Conservation (phyloP, 2,329 filamentous ascomycete species). For the Ophiocordyceps robertsii region DNA sequence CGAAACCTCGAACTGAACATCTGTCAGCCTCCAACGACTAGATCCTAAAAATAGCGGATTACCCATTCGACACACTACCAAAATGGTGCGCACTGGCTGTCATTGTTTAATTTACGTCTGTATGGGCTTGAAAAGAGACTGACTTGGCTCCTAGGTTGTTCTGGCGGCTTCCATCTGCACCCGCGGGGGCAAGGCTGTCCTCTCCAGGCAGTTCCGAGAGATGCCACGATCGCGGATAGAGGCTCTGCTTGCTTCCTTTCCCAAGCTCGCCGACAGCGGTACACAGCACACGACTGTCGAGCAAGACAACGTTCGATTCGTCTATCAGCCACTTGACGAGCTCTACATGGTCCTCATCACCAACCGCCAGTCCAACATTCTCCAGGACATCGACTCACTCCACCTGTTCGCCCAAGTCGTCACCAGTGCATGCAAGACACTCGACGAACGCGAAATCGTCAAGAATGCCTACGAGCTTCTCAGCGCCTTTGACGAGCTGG, state of each 20-base stretch:
- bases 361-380: slow-evolving; percentile 97
- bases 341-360: slow-evolving; percentile 99
- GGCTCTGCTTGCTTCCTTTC: slow-evolving; percentile 90
- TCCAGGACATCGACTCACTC: slow-evolving; percentile 97
- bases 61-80: slow-evolving; percentile 11
- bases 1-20: neutral
- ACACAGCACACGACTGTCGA: slow-evolving; percentile 98
- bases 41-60: neutral
- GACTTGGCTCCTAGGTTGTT: slow-evolving; percentile 55
- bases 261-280: slow-evolving; percentile 89
- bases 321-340: slow-evolving; percentile 97
- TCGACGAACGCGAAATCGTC: slow-evolving; percentile 91
- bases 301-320: slow-evolving; percentile 98
- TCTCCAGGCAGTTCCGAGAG: slow-evolving; percentile 94
- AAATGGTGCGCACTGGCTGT: slow-evolving; percentile 22
- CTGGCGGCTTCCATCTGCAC: slow-evolving; percentile 98
- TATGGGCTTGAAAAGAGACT: neutral
- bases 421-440: slow-evolving; percentile 85
- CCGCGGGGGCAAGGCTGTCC: slow-evolving; percentile 91
- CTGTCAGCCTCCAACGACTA: neutral
- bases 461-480: slow-evolving; percentile 93
- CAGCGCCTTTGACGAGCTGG: slow-evolving; percentile 92
- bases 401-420: slow-evolving; percentile 97
- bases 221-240: slow-evolving; percentile 96
- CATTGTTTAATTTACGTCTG: neutral